These are phyloP conservation scores for Spergularia azorica DNA, from an alignment of 179 eudicot species.

Conservation along the genomic window DNA sequence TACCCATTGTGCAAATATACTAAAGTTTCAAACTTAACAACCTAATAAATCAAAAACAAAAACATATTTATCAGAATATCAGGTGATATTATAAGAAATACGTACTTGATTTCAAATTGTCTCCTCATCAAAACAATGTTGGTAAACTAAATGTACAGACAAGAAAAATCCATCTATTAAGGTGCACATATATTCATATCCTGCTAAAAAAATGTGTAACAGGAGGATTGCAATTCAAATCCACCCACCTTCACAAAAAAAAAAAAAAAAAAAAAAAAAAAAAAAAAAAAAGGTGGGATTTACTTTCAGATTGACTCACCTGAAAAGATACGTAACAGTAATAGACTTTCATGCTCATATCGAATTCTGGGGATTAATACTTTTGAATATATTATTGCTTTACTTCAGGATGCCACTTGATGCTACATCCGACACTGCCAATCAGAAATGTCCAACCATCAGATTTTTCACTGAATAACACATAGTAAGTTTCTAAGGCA, in stretches of 20 bases:
- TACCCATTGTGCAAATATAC: too few relatives aligned
- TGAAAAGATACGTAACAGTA: constrained; percentile 8
- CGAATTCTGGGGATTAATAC: neutral
- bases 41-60: too few relatives aligned
- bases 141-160: constrained; percentile 4
- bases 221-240: constrained; percentile 1
- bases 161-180: constrained; percentile 1
- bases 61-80: neutral
- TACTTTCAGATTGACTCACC: constrained; percentile 10
- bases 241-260: neutral
- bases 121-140: neutral
- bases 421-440: constrained; percentile 82
- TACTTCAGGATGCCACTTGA: constrained; percentile 76
- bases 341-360: constrained; percentile 1
- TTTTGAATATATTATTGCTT: constrained; percentile 17
- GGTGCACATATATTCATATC: neutral
- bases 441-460: constrained; percentile 16
- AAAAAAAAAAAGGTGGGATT: too few relatives aligned
- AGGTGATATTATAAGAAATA: neutral
- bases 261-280: too few relatives aligned
- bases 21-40: too few relatives aligned
- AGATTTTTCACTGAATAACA: neutral
- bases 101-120: neutral
- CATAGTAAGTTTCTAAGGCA: neutral
- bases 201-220: neutral